A percentile compares a stretch with the other conserved stretches of the same genome.
These are phyloP conservation scores for Leccinum incarnatum DNA, from an alignment of 768 basidiomycete genomes.

Conservation along the genomic window DNA sequence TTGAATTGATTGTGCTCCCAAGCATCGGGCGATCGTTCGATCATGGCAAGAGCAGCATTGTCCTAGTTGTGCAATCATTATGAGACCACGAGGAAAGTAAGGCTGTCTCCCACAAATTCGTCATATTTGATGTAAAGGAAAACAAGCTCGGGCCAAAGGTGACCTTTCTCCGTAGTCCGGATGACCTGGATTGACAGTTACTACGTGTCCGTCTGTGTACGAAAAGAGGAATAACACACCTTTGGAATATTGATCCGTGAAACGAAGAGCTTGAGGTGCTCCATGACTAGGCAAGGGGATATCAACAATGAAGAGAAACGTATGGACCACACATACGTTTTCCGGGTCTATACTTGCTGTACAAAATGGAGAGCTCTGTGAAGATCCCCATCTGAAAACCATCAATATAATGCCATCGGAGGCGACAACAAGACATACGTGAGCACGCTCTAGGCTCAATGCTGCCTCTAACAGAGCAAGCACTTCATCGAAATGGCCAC, in stretches of 20 bases:
- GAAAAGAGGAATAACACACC: slow-evolving; percentile 32
- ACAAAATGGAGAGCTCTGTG: slow-evolving; percentile 87
- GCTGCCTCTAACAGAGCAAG: slow-evolving; percentile 91
- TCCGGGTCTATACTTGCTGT: slow-evolving; percentile 93
- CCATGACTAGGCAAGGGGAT: slow-evolving; percentile 70
- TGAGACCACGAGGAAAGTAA: not conserved
- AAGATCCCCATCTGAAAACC: slow-evolving; percentile 85
- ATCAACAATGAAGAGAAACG: not conserved
- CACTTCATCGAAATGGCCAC: slow-evolving; percentile 93
- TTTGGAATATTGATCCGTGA: slow-evolving; percentile 98
- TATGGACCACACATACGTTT: slow-evolving; percentile 60
- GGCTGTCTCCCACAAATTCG: slow-evolving; percentile 62
- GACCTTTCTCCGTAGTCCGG: slow-evolving; percentile 92
- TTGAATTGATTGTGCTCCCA: slow-evolving; percentile 99
- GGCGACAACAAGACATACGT: slow-evolving; percentile 44
- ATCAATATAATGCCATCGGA: slow-evolving; percentile 13
- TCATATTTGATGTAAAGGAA: slow-evolving; percentile 99
- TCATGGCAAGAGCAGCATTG: slow-evolving; percentile 97
- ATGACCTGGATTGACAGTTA: slow-evolving; percentile 57
- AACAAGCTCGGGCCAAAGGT: slow-evolving; percentile 97
- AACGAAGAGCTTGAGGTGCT: slow-evolving; percentile 95
- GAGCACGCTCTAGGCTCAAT: slow-evolving; percentile 93
- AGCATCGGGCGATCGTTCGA: slow-evolving; percentile 95
- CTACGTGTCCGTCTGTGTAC: not conserved
- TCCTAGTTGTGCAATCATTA: slow-evolving; percentile 49